phyloP scores from a whole-genome alignment of 1,284 basidiomycete species.

The Phellopilus nigrolimitatus region DNA sequence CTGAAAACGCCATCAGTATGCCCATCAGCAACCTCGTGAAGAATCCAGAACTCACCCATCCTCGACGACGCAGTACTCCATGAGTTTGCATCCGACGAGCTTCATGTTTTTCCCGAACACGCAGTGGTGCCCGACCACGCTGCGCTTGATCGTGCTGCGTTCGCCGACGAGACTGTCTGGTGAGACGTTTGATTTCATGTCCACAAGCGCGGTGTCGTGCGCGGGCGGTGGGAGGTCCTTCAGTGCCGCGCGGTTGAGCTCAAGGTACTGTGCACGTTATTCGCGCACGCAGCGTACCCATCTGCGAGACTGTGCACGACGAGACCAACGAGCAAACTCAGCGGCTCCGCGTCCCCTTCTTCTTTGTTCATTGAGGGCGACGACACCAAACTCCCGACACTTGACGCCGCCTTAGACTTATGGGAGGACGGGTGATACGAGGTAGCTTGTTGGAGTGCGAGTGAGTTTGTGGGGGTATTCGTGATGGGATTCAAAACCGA shows the following conservation, averaged over 20 bases:
- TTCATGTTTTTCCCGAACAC: slow-evolving; percentile 83
- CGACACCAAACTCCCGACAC: slow-evolving; percentile 31
- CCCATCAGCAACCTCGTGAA: slow-evolving; percentile 5
- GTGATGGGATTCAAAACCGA: too few relatives aligned
- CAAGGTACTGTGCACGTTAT: slow-evolving; percentile 80
- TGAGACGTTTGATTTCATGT: too few relatives aligned
- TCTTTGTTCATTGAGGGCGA: slow-evolving; percentile 41
- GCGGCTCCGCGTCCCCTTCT: slow-evolving; percentile 29
- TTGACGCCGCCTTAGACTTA: too few relatives aligned
- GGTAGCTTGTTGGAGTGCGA: too few relatives aligned
- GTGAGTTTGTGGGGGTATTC: too few relatives aligned
- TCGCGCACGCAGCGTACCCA: slow-evolving; percentile 70
- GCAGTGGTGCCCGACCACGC: slow-evolving; percentile 85
- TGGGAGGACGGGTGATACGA: too few relatives aligned
- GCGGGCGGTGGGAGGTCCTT: too few relatives aligned
- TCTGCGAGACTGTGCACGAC: too few relatives aligned
- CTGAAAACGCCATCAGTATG: slow-evolving; percentile 36
- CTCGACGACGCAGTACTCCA: slow-evolving; percentile 86
- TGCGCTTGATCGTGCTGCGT: slow-evolving; percentile 81
- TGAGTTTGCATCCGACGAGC: slow-evolving; percentile 78
- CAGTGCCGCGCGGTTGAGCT: slow-evolving; percentile 72
- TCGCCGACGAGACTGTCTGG: slow-evolving; percentile 83
- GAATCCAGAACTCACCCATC: slow-evolving; percentile 66
- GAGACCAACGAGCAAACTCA: too few relatives aligned
- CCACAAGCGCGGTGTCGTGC: too few relatives aligned